Percentiles rank a stretch among this genome's conserved stretches.
phyloP scores from a whole-genome alignment of 192 early-diverging fungal genomes.

The Spizellomyces punctatus region DNA sequence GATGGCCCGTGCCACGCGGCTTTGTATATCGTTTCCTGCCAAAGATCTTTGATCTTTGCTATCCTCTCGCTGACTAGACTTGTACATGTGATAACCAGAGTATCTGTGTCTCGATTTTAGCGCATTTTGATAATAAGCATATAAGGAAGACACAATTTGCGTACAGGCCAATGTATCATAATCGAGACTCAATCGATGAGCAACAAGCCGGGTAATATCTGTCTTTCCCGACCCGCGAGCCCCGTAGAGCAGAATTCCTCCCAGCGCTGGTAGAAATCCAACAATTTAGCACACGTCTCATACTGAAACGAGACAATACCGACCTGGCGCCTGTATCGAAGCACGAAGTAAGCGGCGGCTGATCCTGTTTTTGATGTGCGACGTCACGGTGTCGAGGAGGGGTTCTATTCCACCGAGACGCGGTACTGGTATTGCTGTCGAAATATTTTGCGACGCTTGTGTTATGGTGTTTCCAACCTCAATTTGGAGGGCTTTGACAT shows the following conservation, averaged over 20 bases:
- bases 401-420: not conserved
- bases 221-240: conserved; percentile 47
- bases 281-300: too few relatives aligned
- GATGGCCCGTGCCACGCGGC: conserved; percentile 74
- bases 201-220: conserved; percentile 21
- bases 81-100: conserved; percentile 70
- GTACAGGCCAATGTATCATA: conserved; percentile 28
- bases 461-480: too few relatives aligned
- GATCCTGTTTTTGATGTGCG: conserved; percentile 3
- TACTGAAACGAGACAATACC: too few relatives aligned
- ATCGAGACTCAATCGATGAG: conserved; percentile 29
- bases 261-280: conserved; percentile 22
- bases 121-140: not conserved
- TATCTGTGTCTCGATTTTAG: conserved; percentile 45
- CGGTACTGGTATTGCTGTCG: not conserved
- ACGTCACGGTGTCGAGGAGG: not conserved
- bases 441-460: too few relatives aligned
- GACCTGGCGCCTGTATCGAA: conserved; percentile 1
- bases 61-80: conserved; percentile 62
- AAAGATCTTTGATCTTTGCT: conserved; percentile 59
- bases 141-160: conserved; percentile 16
- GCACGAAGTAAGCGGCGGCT: not conserved
- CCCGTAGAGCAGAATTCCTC: conserved; percentile 43
- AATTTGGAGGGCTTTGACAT: too few relatives aligned
- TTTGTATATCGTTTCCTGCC: conserved; percentile 62